Percentiles rank a stretch among this genome's conserved stretches.
phyloP scores from a whole-genome alignment of 371 early-diverging fungal species.

The Rozella allomycis region DNA sequence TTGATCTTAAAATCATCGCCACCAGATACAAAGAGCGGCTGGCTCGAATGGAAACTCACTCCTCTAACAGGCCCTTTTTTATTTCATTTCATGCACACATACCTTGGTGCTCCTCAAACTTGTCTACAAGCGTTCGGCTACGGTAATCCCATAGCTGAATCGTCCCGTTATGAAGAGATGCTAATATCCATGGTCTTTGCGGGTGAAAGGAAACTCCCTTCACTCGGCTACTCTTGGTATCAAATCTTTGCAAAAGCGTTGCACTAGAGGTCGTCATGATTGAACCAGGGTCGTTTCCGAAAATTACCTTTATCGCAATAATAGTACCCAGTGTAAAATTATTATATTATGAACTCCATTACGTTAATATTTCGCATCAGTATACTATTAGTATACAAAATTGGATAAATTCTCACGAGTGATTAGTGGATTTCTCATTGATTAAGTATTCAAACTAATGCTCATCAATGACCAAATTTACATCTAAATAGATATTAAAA shows the following conservation, averaged over 20 bases:
- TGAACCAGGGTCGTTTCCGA: too few species aligned
- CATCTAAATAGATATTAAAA: too few species aligned
- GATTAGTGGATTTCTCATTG: too few species aligned
- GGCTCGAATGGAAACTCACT: slow-evolving; percentile 89
- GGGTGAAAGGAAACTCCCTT: slow-evolving; percentile 96
- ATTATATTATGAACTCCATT: too few species aligned
- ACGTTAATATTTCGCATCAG: too few species aligned
- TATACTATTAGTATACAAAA: too few species aligned
- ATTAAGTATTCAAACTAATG: too few species aligned
- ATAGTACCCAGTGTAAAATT: too few species aligned
- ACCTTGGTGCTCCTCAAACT: slow-evolving; percentile 97
- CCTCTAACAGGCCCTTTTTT: slow-evolving; percentile 86
- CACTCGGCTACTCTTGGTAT: slow-evolving; percentile 64
- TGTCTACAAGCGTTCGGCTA: slow-evolving; percentile 86
- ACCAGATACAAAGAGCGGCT: slow-evolving; percentile 92
- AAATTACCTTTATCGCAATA: too few species aligned
- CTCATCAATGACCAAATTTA: too few species aligned
- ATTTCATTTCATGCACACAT: slow-evolving; percentile 3
- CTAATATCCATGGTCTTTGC: slow-evolving; percentile 89
- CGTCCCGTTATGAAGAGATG: slow-evolving; percentile 91
- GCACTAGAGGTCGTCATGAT: too few species aligned
- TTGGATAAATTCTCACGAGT: too few species aligned
- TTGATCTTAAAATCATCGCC: slow-evolving; percentile 99
- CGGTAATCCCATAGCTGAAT: slow-evolving; percentile 97
- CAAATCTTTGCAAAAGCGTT: slow-evolving; percentile 3